phyloP scores from a whole-genome alignment of 306 rosid genomes.

The Rosa lucieae region DNA sequence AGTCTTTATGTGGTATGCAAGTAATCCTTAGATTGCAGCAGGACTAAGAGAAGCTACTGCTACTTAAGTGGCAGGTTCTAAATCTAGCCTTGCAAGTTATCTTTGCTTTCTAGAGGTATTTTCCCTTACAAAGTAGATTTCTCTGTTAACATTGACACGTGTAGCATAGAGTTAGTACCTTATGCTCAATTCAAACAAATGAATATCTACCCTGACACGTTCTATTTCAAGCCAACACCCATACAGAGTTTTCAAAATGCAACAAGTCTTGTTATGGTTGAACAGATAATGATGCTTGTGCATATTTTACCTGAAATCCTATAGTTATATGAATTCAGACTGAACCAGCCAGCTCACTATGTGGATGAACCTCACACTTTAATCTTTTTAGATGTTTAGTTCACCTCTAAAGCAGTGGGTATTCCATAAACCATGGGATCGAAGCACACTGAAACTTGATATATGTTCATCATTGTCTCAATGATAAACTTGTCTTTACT shows the following conservation, averaged over 20 bases:
- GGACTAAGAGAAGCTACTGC: slow-evolving; percentile 32
- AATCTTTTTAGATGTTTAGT: neutral
- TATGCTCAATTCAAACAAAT: neutral
- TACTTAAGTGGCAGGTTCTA: slow-evolving; percentile 28
- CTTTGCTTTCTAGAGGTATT: slow-evolving; percentile 33
- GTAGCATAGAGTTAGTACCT: neutral
- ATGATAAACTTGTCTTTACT: neutral
- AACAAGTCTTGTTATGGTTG: too few species aligned
- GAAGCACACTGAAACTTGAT: neutral
- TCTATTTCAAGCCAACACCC: too few species aligned
- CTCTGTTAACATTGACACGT: neutral
- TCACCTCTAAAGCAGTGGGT: neutral
- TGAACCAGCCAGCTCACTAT: neutral
- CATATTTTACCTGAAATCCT: too few species aligned
- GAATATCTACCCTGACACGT: neutral
- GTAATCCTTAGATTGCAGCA: slow-evolving; percentile 34
- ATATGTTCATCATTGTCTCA: neutral
- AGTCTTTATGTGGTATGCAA: slow-evolving; percentile 17
- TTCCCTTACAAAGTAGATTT: slow-evolving; percentile 1
- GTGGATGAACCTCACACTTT: neutral
- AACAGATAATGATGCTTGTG: too few species aligned
- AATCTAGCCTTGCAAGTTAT: slow-evolving; percentile 32
- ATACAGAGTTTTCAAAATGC: too few species aligned
- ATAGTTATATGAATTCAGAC: neutral
- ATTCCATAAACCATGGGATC: neutral